phyloP scores from a whole-genome alignment of 2,329 filamentous ascomycete species.

The Penicillium sp. region DNA sequence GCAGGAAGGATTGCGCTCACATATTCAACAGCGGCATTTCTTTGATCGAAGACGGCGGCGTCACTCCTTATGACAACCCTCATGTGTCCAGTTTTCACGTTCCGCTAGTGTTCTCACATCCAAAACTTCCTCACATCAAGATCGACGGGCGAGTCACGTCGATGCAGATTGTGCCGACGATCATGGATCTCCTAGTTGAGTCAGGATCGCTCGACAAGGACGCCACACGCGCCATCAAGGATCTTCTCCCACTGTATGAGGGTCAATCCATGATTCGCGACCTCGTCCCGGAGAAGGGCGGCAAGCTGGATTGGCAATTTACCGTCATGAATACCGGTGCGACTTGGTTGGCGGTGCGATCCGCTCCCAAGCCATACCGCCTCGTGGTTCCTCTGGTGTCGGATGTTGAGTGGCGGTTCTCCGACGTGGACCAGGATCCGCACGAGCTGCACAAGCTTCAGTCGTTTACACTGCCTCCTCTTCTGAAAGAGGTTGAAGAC shows the following conservation, averaged over 20 bases:
- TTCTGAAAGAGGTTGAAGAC: conserved; percentile 22
- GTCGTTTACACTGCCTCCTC: conserved; percentile 26
- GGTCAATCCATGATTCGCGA: conserved; percentile 44
- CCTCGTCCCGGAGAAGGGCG: conserved; percentile 29
- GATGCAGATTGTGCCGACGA: conserved; percentile 40
- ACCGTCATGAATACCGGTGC: conserved; percentile 32
- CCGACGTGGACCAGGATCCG: conserved; percentile 30
- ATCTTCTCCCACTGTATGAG: conserved; percentile 42
- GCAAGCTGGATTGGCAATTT: conserved; percentile 31
- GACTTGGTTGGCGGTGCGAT: conserved; percentile 58
- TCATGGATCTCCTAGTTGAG: conserved; percentile 41
- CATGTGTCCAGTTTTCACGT: conserved; percentile 20
- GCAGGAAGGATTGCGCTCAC: neutral
- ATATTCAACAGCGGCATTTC: conserved; percentile 10
- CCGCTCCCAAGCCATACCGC: conserved; percentile 68
- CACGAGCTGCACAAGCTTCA: conserved; percentile 29
- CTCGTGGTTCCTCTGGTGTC: conserved; percentile 72
- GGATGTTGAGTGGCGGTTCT: conserved; percentile 48
- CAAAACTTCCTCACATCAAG: conserved; percentile 18
- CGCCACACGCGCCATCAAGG: conserved; percentile 30
- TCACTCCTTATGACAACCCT: conserved; percentile 19
- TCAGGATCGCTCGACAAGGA: conserved; percentile 35
- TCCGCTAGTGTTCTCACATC: conserved; percentile 19
- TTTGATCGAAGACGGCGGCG: conserved; percentile 14
- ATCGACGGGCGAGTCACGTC: conserved; percentile 17